Evolutionary conservation across 495 filamentous ascomycete species (phyloP).

Genomic region (Penicillium silybi): DNA sequence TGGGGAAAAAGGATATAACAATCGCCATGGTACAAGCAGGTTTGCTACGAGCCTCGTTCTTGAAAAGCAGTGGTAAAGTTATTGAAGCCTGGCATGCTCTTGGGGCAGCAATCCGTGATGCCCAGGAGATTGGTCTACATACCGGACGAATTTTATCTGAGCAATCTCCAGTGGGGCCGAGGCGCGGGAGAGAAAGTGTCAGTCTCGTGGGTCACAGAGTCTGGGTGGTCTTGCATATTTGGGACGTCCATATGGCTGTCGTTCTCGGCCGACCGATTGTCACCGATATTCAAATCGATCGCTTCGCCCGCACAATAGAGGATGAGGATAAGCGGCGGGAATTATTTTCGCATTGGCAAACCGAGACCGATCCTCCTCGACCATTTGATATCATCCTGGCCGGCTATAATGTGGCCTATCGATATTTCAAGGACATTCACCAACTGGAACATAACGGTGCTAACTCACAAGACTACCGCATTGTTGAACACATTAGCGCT

Average conservation of each 20-base stretch:
- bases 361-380: constrained; percentile 10
- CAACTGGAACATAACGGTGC: constrained; percentile 50
- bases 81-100: constrained; percentile 54
- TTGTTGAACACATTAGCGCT: constrained; percentile 51
- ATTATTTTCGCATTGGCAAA: constrained; percentile 12
- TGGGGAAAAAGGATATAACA: constrained; percentile 53
- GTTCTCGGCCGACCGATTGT: constrained; percentile 54
- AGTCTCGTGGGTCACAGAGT: constrained; percentile 24
- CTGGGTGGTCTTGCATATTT: constrained; percentile 55
- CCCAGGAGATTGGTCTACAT: constrained; percentile 60
- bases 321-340: constrained; percentile 1
- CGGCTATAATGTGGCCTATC: constrained; percentile 19
- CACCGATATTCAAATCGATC: constrained; percentile 12
- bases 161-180: constrained; percentile 1
- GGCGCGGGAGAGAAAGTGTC: not conserved
- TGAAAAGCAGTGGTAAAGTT: constrained; percentile 34
- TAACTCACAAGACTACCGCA: constrained; percentile 46
- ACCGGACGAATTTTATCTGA: constrained; percentile 12
- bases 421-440: constrained; percentile 17
- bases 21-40: constrained; percentile 54
- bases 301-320: constrained; percentile 5
- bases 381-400: constrained; percentile 20
- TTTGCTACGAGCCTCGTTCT: constrained; percentile 36
- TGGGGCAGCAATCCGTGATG: constrained; percentile 55
- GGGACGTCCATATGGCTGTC: constrained; percentile 58